Base-by-base conservation (phyloP, 768 basidiomycete genomes). In the Pisolithus albus region DNA sequence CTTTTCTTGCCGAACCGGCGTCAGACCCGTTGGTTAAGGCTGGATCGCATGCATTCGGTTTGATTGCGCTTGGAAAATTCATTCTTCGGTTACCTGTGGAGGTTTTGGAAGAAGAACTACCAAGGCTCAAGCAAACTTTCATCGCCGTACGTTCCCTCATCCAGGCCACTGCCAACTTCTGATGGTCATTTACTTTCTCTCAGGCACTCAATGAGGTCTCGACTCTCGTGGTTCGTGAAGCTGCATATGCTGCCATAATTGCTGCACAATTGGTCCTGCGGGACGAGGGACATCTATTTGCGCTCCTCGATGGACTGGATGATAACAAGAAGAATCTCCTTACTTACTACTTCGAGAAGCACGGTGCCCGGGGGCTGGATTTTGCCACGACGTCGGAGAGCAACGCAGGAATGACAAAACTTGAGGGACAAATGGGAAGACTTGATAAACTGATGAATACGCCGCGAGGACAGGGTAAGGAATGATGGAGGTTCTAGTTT, bases 271-370 rank as follows among this genome's bases (percentile, higher is more conserved):
- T 91, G 30, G 83, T 92, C 50, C 71, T 93, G 38, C 79, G 82
- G 23, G 90, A 93, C 61, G 91, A 92, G 63, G 82, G 83, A 0
- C 88, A 90, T 57, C 72, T 93, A 1, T 93, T 93, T 59, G 73
- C 80, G 36, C 78, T 93, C 16, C 71, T 93, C 42, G 87, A 89
- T 52, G 87, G 86, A 5, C 74, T 93, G 39, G 82, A 88, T n/a
- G 86, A 90, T 54, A 88, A 89, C 60, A 90, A 92, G 75, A 92
- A 91, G 75, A 92, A 93, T 62, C 72, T 92, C 16, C 72, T 93
- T 46, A 90, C 91, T 1, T 93, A 93, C 58, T 73, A 91, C 51
- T 93, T 93, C 57, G 90, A 92, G 65, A 92, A 92, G 65, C 87
- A 92, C 60, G 83, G 83, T 30, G 86, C 79, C 9, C 75, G 90